Evolutionary conservation across 805 yeast genomes (phyloP), one percentile per base, ranked within the genome.

Genomic region (Clavispora carvajalis): DNA sequence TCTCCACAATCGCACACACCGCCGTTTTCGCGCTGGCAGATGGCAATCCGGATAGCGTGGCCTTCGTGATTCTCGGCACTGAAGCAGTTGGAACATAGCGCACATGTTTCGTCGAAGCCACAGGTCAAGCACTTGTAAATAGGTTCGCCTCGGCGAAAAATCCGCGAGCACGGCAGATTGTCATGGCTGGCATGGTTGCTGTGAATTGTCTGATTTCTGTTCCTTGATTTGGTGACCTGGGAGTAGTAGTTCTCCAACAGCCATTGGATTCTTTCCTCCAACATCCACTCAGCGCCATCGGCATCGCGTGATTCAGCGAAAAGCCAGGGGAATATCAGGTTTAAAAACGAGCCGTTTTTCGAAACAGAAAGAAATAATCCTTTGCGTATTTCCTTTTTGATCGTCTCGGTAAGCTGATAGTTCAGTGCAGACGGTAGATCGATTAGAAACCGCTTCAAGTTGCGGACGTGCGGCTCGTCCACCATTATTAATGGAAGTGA

Each of bases 1-100:
- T 88, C 95, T 4, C 96, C 95, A 59, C 96, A 87, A 54, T 87
- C 96, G 58, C 95, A 85, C 15, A 82, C 84, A 0, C 93, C 93
- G 28, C 90, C 86, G 42, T 77, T 83, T 45, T 78, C 84, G 38
- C 85, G 68, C 33, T 76, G 77, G 42, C 82, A 76, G 6, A 85
- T 77, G 29, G 77, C 69, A 13, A 79, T 74, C 41, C 80, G 76
- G 7, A 85, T 80, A 35, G 78, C 75, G 58, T 90, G 98, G 34
- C 79, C 91, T 25, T 57, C 55, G 60, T 90, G 98, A 40, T 74
- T 71, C 4, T 76, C 78, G 2, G 80, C 77, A 37, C 80, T 77
- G 62, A 70, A 90, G 57, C 98, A 90, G 43, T 73, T 66, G 9
- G 80, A 73, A 58, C 98, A 90, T 8, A 90, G 62, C 0, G 90